Base-by-base conservation (phyloP, 345 rosid species). In the Firmiana major region DNA sequence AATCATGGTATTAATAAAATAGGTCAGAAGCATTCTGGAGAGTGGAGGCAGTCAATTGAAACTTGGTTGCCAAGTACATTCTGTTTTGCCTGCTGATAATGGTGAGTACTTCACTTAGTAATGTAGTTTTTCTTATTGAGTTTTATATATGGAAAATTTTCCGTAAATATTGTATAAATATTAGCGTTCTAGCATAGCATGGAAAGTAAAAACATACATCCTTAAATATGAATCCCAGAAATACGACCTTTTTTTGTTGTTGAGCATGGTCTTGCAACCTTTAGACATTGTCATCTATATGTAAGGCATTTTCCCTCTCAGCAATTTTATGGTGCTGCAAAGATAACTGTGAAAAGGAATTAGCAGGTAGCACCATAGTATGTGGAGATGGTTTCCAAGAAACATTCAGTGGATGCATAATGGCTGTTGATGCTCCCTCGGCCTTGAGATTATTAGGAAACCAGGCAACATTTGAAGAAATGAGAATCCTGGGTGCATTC, bases 351-450 rank as follows among this genome's bases (percentile, higher is more conserved):
- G 16, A 9, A 40, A n/a, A 46, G 1, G 48, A 31, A 78, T 26
- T 63, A 64, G 7, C 90, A 89, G 86, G 87, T 76, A 86, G 91
- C 73, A 77, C 78, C n/a, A 81, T 95, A 26, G 71, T 78, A 8
- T 78, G 80, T 79, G 83, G 59, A 77, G 88, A 93, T 70, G 94
- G 90, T 2, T 78, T 80, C 2, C 42, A 81, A 77, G 98, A 88
- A 77, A 78, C 64, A 6, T 89, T 76, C 64, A 79, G 4, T 36
- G 40, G 40, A 5, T 36, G 40, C 40, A 31, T 31, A 36, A 36
- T 36, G 40, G 40, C 40, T 36, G 40, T 36, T 36, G 40, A 36
- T 36, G 40, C 40, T 36, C 5, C 40, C 4, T 3, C 40, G 6
- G 6, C 40, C 40, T 5, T 36, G 6, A 36, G 5, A 5, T 36